These are phyloP conservation scores for Chlorella variabilis DNA, from an alignment of 163 green algal species.

Conservation along the genomic window DNA sequence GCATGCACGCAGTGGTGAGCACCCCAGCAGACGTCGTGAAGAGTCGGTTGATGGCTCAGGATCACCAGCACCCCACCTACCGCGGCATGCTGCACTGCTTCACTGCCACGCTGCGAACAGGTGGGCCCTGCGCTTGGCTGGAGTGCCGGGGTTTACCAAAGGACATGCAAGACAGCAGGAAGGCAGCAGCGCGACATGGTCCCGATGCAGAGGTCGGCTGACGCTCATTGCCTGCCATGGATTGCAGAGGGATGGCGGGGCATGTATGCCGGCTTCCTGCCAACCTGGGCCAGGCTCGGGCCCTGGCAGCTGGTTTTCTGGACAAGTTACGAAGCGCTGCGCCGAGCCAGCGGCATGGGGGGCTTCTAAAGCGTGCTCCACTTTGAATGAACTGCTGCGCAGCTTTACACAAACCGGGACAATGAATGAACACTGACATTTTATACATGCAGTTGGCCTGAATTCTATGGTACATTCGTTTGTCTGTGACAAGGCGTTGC, in stretches of 20 bases:
- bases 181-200: too few species aligned
- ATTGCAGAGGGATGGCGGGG: slow-evolving; percentile 11
- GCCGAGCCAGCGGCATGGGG: slow-evolving; percentile 29
- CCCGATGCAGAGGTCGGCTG: too few species aligned
- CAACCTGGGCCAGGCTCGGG: slow-evolving; percentile 61
- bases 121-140: too few species aligned
- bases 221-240: too few species aligned
- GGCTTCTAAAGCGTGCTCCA: slow-evolving; percentile 41
- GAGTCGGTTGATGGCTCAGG: slow-evolving; percentile 71
- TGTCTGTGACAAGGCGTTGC: too few species aligned
- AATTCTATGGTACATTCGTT: too few species aligned
- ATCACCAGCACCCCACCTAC: slow-evolving; percentile 44
- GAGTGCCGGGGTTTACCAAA: too few species aligned
- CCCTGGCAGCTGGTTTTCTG: slow-evolving; percentile 69
- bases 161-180: too few species aligned
- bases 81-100: slow-evolving; percentile 63
- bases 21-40: slow-evolving; percentile 72
- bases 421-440: too few species aligned
- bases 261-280: slow-evolving; percentile 48
- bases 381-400: too few species aligned
- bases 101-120: slow-evolving; percentile 43
- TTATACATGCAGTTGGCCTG: too few species aligned
- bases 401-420: too few species aligned
- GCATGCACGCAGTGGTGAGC: background rate
- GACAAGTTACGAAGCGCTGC: slow-evolving; percentile 55